Conservation (phyloP, 148 eudicot genomes). For the Silene latifolia region DNA sequence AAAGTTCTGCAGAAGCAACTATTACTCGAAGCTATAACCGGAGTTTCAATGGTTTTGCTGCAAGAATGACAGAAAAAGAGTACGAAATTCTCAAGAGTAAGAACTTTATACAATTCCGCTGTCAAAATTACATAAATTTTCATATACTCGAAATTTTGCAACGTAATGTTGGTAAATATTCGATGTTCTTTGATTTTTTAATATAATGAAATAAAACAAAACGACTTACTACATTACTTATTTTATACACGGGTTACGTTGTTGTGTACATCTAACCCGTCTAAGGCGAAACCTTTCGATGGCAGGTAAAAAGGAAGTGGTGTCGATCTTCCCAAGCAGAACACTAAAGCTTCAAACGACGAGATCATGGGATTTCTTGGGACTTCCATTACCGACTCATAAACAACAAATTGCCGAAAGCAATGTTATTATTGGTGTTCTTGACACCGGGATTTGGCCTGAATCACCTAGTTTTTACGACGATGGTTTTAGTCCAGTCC, state of each 20-base stretch:
- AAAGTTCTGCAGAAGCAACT: constrained; percentile 21
- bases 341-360: constrained; percentile 48
- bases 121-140: neutral
- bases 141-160: no score
- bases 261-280: no score
- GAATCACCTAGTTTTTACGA: constrained; percentile 48
- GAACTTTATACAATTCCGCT: neutral
- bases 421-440: constrained; percentile 38
- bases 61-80: constrained; percentile 34
- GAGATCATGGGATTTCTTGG: constrained; percentile 67
- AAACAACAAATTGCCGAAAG: constrained; percentile 25
- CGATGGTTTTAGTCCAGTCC: constrained; percentile 42
- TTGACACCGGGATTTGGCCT: constrained; percentile 60
- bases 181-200: no score
- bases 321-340: constrained; percentile 44
- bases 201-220: no score
- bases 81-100: constrained; percentile 27
- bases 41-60: constrained; percentile 48
- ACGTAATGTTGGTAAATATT: no score
- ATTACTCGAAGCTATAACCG: constrained; percentile 30
- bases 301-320: constrained; percentile 30
- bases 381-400: constrained; percentile 22
- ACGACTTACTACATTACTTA: no score
- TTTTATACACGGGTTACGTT: no score
- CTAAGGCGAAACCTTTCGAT: no score